These are phyloP conservation scores for Lactarius psammicola DNA, from an alignment of 768 basidiomycete species.

Conservation along the genomic window DNA sequence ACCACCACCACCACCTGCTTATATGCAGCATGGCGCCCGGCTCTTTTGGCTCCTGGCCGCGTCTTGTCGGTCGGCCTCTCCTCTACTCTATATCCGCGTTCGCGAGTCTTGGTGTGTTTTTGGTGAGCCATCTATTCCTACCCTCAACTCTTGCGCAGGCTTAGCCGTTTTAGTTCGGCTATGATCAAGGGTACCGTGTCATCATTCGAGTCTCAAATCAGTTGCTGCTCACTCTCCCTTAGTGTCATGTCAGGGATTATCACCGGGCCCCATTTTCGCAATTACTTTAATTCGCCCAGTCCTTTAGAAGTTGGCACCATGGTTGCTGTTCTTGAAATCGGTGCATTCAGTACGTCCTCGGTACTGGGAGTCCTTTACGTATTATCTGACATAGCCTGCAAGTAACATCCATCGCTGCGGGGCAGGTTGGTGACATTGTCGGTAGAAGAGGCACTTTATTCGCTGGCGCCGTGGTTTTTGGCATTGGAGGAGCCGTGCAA, in stretches of 20 bases:
- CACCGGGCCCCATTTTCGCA: constrained; percentile 77
- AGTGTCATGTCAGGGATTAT: constrained; percentile 93
- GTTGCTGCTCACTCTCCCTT: constrained; percentile 23
- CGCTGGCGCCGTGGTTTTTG: constrained; percentile 79
- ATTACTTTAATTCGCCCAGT: constrained; percentile 78
- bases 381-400: constrained; percentile 34
- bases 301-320: constrained; percentile 83
- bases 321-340: constrained; percentile 93
- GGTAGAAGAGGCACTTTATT: constrained; percentile 85
- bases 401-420: constrained; percentile 87
- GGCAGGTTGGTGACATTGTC: constrained; percentile 80
- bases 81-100: constrained; percentile 80
- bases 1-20: constrained; percentile 23
- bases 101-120: constrained; percentile 80
- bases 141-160: constrained; percentile 12
- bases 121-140: constrained; percentile 49
- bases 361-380: not conserved
- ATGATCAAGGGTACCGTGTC: constrained; percentile 73
- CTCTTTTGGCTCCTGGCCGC: constrained; percentile 38
- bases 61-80: constrained; percentile 74
- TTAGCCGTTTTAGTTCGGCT: constrained; percentile 58
- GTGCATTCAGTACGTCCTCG: constrained; percentile 70
- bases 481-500: constrained; percentile 83
- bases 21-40: constrained; percentile 55
- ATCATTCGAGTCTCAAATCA: constrained; percentile 3